phyloP scores from a whole-genome alignment of 2,329 filamentous ascomycete species.

The Diaporthe sp. region DNA sequence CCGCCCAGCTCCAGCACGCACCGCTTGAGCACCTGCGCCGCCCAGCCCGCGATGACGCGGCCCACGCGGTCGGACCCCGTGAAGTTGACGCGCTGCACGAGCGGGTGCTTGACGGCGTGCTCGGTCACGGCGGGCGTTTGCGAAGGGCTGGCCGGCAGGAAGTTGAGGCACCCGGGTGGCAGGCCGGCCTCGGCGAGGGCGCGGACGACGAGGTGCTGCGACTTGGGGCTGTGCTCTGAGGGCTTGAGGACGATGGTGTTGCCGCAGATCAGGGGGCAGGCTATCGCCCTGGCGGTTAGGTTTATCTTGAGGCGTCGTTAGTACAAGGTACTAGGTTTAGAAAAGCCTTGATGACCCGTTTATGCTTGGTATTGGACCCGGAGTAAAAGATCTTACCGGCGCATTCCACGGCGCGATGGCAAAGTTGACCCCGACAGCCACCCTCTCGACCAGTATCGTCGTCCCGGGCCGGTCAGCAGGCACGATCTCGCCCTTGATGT shows the following conservation, averaged over 20 bases:
- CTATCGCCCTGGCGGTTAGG: conserved; percentile 53
- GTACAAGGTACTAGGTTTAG: background rate
- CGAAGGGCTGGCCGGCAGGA: conserved; percentile 69
- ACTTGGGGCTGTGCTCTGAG: conserved; percentile 70
- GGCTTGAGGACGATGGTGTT: conserved; percentile 76
- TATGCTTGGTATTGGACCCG: too few species aligned
- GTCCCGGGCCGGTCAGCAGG: conserved; percentile 60
- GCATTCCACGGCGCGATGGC: conserved; percentile 78
- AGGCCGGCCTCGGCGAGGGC: conserved; percentile 75
- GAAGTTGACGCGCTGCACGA: conserved; percentile 78
- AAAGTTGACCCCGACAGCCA: conserved; percentile 78
- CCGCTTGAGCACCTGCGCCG: conserved; percentile 76
- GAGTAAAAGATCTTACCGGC: conserved; percentile 38
- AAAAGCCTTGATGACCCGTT: too few species aligned
- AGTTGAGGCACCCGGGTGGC: conserved; percentile 74
- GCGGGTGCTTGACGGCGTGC: conserved; percentile 71
- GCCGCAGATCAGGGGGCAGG: conserved; percentile 65
- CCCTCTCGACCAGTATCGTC: conserved; percentile 72
- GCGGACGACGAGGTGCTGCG: conserved; percentile 68
- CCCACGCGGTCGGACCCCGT: conserved; percentile 77
- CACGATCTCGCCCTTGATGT: conserved; percentile 52
- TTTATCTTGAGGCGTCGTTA: conserved; percentile 39
- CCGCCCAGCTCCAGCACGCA: conserved; percentile 78
- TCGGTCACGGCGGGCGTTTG: conserved; percentile 73
- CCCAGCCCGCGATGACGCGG: conserved; percentile 71